phyloP scores from a whole-genome alignment of 345 rosid species.

The Populus tremula region DNA sequence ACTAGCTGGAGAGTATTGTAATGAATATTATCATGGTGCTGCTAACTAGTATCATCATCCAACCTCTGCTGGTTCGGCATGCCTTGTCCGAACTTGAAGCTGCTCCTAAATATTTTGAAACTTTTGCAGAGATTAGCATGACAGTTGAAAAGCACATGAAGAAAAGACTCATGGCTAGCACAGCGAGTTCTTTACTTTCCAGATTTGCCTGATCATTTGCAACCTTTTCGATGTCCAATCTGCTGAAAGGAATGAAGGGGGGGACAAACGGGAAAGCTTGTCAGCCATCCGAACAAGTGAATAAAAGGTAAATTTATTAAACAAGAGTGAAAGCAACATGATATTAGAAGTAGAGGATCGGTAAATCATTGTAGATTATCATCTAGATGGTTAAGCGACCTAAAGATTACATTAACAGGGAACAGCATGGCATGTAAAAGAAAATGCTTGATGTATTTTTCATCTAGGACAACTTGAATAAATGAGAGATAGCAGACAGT shows the following conservation, averaged over 20 bases:
- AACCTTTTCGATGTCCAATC: slow-evolving; percentile 63
- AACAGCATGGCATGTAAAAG: not conserved
- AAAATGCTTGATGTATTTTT: not conserved
- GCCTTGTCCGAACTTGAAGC: slow-evolving; percentile 33
- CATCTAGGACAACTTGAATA: not conserved
- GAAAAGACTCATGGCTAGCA: slow-evolving; percentile 60
- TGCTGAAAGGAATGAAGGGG: slow-evolving; percentile 19
- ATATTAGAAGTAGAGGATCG: not conserved
- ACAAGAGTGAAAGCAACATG: not conserved
- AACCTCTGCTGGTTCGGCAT: slow-evolving; percentile 51
- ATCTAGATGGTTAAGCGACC: not conserved
- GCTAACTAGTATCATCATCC: slow-evolving; percentile 75
- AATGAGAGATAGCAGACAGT: not conserved
- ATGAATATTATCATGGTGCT: slow-evolving; percentile 76
- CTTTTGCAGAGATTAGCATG: slow-evolving; percentile 51
- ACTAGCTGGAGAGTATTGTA: slow-evolving; percentile 60
- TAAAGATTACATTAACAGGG: not conserved
- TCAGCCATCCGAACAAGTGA: not conserved
- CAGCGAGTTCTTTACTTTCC: slow-evolving; percentile 66
- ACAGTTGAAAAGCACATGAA: slow-evolving; percentile 53
- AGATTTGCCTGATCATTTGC: slow-evolving; percentile 50
- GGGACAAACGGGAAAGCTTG: not conserved
- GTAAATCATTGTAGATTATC: not conserved
- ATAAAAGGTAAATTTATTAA: not conserved
- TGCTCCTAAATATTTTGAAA: slow-evolving; percentile 35